Evolutionary conservation across 106 monocot genomes (phyloP), one percentile per base, ranked within the genome.

Genomic region (Gastrodia elata): DNA sequence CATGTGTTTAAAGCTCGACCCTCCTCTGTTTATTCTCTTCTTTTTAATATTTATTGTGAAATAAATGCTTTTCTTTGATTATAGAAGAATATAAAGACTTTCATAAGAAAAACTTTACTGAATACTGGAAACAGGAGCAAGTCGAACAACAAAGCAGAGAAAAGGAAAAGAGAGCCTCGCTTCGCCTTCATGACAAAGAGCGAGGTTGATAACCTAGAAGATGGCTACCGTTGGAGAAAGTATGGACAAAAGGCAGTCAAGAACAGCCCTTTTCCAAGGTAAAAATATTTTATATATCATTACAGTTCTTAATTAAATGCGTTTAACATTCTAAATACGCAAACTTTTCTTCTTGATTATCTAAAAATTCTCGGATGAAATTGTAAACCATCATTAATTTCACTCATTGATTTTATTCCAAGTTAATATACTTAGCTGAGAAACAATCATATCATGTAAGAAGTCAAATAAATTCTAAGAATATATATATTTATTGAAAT

Each of bases 111-210:
- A 1, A 67, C 6, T 2, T 20, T 2, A 27, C 13, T 48, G 32
- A 57, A 49, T 78, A n/a, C n/a, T n/a, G 27, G 26, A 68, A 30
- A 6, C 90, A 94, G 90, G 56, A 83, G 27, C 38, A 93, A 87
- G 14, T 15, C 81, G 27, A 83, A 76, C 78, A 94, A 88, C 79
- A 94, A 88, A 57, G 81, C 82, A 24, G 91, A 89, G 85, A 88
- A 94, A 70, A 71, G 87, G 82, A 74, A 84, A 64, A 75, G 88
- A 38, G 79, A 91, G 71, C 90, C 90, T 0, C 85, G 90, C 22
- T 78, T 94, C 42, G 94, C 94, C 15, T 94, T 94, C 90, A 82
- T 94, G 87, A 94, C 94, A n/a, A 94, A 94, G 70, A 94, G 94
- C 68, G 90, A 94, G 77, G 86, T 94, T 8, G 94, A 94, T 72